Base-by-base conservation (phyloP, 495 filamentous ascomycete genomes). In the Penicillium parvum region DNA sequence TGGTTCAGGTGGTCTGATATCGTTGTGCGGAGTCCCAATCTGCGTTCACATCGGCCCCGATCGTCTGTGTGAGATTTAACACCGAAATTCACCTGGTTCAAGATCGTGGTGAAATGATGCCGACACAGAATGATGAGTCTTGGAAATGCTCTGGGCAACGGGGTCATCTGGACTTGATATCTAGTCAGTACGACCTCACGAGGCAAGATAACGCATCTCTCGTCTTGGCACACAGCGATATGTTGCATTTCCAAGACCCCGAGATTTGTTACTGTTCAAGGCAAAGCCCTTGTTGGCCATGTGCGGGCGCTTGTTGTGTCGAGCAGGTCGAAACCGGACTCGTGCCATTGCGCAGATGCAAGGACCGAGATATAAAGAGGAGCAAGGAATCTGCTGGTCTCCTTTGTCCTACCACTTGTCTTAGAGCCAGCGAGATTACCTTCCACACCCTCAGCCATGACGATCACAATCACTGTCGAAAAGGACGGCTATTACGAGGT, bases 401-500 rank as follows among this genome's bases (percentile, higher is more conserved):
- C 27, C 1, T 29, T 29, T 8, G 11, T 29, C 3, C 3, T n/a
- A 29, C 11, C 3, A 14, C 5, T 3, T 29, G 27, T 29, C 27
- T n/a, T 16, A 34, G 9, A 25, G 29, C 19, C 18, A 23, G 39
- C n/a, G 6, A 25, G 12, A 32, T n/a, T 25, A 19, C 23, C 9
- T 15, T 18, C 3, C 7, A 39, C 19, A 40, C 7, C 5, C 17
- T 21, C 21, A 17, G 21, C 34, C 12, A 60, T 69, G 60, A 53
- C 58, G 29, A 57, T 61, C 44, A 61, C 65, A 8, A 66, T 68
- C 41, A 65, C 61, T 8, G 61, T 66, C 5, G 63, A 64, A 32
- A 64, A 65, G 32, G 61, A 68, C 47, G 61, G 63, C 21, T 64
- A 55, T 40, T 66, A 68, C 29, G 59, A 66, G 34, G 52, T 69